phyloP scores from a whole-genome alignment of 2,329 filamentous ascomycete species.

The Paraphoma sp. region DNA sequence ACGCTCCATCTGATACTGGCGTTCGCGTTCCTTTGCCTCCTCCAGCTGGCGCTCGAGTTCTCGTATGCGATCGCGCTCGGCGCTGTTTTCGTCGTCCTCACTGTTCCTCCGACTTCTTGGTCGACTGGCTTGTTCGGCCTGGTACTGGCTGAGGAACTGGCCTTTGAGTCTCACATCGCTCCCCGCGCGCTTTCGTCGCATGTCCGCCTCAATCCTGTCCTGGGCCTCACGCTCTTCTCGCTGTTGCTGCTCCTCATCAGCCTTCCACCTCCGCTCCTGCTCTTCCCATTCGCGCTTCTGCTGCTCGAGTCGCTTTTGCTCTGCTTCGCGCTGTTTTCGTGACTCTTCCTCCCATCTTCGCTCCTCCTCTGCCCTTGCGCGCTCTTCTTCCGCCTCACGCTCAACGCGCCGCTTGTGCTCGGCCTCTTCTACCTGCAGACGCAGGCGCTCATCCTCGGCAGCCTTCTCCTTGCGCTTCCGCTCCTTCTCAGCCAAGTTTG shows the following conservation, averaged over 20 bases:
- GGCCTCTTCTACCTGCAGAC: constrained; percentile 59
- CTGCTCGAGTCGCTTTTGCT: constrained; percentile 66
- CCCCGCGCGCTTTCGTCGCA: constrained; percentile 64
- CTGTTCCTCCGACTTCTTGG: constrained; percentile 47
- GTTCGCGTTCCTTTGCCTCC: constrained; percentile 71
- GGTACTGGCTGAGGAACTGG: constrained; percentile 87
- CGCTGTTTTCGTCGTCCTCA: constrained; percentile 53
- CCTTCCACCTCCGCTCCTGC: constrained; percentile 76
- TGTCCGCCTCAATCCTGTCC: constrained; percentile 70
- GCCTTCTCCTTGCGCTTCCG: constrained; percentile 65
- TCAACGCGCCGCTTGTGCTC: constrained; percentile 57
- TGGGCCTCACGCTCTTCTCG: constrained; percentile 78
- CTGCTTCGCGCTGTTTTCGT: constrained; percentile 63
- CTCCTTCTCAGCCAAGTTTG: constrained; percentile 85
- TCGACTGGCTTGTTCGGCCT: constrained; percentile 66
- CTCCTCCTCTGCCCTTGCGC: constrained; percentile 68
- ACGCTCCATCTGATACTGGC: constrained; percentile 67
- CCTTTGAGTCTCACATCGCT: constrained; percentile 76
- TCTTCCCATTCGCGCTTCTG: constrained; percentile 80
- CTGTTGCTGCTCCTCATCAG: constrained; percentile 74
- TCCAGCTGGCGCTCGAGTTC: constrained; percentile 80
- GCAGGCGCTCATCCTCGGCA: constrained; percentile 61
- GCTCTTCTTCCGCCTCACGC: constrained; percentile 67
- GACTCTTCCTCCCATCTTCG: constrained; percentile 71
- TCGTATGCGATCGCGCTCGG: constrained; percentile 72